Percentiles rank a stretch among this genome's conserved stretches.
phyloP scores from a whole-genome alignment of 768 basidiomycete genomes.

The Pleurotus citrinopileatus region DNA sequence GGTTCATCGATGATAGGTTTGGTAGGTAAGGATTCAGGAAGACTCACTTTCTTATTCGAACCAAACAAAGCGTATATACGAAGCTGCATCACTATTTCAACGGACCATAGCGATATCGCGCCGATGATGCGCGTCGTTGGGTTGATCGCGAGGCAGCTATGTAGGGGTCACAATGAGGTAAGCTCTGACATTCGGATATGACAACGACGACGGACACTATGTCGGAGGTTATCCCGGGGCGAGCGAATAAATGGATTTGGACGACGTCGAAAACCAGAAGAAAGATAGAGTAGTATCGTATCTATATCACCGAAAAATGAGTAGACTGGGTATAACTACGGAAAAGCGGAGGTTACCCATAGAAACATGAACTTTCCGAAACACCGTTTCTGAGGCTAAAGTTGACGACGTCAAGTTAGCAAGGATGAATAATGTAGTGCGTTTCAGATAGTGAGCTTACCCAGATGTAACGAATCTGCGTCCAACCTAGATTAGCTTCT shows the following conservation, averaged over 20 bases:
- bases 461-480: conserved; percentile 37
- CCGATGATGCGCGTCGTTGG: conserved; percentile 40
- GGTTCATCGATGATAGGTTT: background rate
- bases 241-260: conserved; percentile 41
- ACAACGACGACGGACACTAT: conserved; percentile 26
- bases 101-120: conserved; percentile 43
- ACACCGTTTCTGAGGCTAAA: conserved; percentile 26
- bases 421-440: no score
- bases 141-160: conserved; percentile 44
- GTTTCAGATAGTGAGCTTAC: conserved; percentile 22
- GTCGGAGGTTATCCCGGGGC: conserved; percentile 32
- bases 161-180: background rate
- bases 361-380: conserved; percentile 39
- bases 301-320: conserved; percentile 22
- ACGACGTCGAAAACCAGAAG: conserved; percentile 40
- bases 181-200: background rate
- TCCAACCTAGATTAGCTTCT: background rate
- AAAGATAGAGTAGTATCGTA: conserved; percentile 44
- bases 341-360: conserved; percentile 26
- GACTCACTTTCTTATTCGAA: conserved; percentile 34
- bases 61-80: conserved; percentile 41
- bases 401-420: no score
- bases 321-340: background rate
- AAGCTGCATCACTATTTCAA: conserved; percentile 48
- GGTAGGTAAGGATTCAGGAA: background rate